Evolutionary conservation across 2,329 filamentous ascomycete genomes (phyloP).

Genomic region (Colletotrichum sublineola): DNA sequence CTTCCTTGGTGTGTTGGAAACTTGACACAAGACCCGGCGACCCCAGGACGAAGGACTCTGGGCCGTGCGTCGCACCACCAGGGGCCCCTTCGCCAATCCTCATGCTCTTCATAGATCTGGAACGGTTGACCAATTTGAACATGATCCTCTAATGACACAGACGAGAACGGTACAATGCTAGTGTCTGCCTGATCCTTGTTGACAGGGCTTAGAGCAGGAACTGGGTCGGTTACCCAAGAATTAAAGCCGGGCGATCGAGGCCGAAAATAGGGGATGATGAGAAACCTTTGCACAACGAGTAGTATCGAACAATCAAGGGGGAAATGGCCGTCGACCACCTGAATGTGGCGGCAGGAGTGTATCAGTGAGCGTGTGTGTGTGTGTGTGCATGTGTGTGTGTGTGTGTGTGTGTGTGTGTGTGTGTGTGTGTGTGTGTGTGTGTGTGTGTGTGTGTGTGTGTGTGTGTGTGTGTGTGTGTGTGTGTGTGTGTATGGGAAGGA

Average conservation of each 20-base stretch:
- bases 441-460: constrained; percentile 1
- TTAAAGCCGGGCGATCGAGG: constrained; percentile 31
- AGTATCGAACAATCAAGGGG: constrained; percentile 2
- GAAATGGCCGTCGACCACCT: background rate
- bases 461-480: background rate
- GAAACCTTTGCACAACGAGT: constrained; percentile 30
- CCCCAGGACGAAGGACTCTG: constrained; percentile 43
- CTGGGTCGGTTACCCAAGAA: constrained; percentile 28
- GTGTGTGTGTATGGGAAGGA: constrained; percentile 5
- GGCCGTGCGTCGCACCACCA: constrained; percentile 44
- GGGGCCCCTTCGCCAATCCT: constrained; percentile 43
- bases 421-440: background rate
- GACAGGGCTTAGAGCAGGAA: constrained; percentile 35
- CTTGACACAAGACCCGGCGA: constrained; percentile 53
- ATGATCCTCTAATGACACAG: constrained; percentile 45
- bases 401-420: background rate
- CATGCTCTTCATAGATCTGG: constrained; percentile 49
- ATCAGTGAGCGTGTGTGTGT: background rate
- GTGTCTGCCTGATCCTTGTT: constrained; percentile 37
- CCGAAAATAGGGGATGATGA: constrained; percentile 33
- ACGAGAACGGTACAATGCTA: constrained; percentile 34
- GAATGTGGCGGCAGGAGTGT: background rate
- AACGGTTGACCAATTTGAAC: constrained; percentile 52
- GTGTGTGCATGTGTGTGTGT: constrained; percentile 1
- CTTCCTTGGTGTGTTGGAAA: constrained; percentile 51